A percentile compares a stretch with the other conserved stretches of the same genome.
These are phyloP conservation scores for Glutinoglossum americanum DNA, from an alignment of 495 filamentous ascomycete species.

Conservation along the genomic window DNA sequence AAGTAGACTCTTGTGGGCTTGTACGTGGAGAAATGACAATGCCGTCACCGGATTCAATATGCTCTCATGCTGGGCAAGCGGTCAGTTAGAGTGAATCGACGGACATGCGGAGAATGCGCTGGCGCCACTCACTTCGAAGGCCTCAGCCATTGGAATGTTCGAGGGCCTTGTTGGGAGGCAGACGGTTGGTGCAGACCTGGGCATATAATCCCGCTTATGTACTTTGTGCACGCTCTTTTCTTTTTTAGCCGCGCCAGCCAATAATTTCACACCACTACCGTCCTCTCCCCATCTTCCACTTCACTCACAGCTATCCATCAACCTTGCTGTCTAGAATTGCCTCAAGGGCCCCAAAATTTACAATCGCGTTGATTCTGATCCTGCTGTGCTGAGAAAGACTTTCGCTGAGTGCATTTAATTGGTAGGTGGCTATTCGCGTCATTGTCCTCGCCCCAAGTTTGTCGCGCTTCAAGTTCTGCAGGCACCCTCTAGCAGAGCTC, in stretches of 20 bases:
- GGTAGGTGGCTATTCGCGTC: too few species aligned
- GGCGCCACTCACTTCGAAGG: background rate
- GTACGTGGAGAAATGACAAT: constrained; percentile 21
- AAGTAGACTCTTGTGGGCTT: constrained; percentile 18
- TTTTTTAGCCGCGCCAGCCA: background rate
- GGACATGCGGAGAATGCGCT: background rate
- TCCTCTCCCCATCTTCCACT: too few species aligned
- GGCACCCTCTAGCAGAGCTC: background rate
- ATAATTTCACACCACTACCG: too few species aligned
- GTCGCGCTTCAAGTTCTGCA: background rate
- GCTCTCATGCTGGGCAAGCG: constrained; percentile 11
- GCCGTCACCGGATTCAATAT: constrained; percentile 36
- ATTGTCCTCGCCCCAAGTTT: background rate
- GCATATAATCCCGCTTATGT: background rate
- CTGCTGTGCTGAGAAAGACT: too few species aligned
- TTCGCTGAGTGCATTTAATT: too few species aligned
- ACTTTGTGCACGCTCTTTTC: background rate
- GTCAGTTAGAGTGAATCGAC: background rate
- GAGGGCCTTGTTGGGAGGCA: background rate
- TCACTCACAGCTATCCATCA: too few species aligned
- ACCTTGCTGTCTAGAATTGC: too few species aligned
- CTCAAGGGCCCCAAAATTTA: background rate
- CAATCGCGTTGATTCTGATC: background rate
- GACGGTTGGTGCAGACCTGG: background rate
- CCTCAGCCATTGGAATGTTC: background rate